Evolutionary conservation across 2,329 filamentous ascomycete species (phyloP), one percentile per base, ranked within the genome.

Genomic region (Aspergillus texensis): DNA sequence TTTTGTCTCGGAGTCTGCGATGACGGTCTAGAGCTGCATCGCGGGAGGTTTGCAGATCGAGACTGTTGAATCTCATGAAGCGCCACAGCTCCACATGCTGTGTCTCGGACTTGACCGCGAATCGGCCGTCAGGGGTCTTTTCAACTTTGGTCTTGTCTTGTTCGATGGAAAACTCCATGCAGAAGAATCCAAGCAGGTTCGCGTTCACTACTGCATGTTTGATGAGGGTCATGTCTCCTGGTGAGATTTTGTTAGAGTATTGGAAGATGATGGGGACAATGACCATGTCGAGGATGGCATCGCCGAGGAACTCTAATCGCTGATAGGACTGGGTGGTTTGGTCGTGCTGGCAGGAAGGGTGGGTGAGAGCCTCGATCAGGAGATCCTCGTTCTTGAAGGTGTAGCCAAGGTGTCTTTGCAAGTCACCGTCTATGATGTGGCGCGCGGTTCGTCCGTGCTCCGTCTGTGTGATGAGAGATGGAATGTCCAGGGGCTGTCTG

Each of bases 241-340:
- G 85, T 2, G 81, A 75, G 12, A 86, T 77, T 3, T 82, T 72
- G 2, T 76, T 74, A 0, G 69, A 61, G 39, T 75, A 67, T 0
- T 59, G 32, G 28, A 70, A 66, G 11, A 77, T 66, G 0, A 87
- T 67, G 12, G 74, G 73, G 9, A 92, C 88, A 56, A 97, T 81
- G 61, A 97, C 81, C 69, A 88, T 85, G 76, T 98, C 94, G 0
- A 98, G 86, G 2, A 97, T 82, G 0, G 93, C 87, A 70, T 98
- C 94, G 1, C 94, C 94, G 0, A 97, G 80, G 71, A 95, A 97
- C 72, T 97, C 94, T 1, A 97, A 84, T 0, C 93, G 86, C 68
- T 97, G 91, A 70, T 89, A 88, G 0, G 84, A 85, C 41, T 79
- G 76, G 14, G 88, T 84, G 26, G 78, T 82, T 2, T 81, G 81